Percentiles rank a stretch among this genome's conserved stretches.
phyloP scores from a whole-genome alignment of 345 rosid genomes.

The Acer yangbiense region DNA sequence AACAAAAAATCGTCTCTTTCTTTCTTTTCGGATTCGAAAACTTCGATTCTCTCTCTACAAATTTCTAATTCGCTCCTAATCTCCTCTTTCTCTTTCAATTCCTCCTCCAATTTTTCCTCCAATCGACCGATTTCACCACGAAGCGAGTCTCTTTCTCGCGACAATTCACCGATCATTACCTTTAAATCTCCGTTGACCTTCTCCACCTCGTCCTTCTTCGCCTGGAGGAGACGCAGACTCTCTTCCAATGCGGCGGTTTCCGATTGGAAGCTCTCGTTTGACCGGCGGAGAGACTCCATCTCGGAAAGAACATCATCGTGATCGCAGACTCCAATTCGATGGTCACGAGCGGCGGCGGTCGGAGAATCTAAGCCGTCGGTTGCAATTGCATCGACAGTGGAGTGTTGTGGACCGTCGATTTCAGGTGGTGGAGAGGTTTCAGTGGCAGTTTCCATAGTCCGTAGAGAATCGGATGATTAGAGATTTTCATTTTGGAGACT shows the following conservation, averaged over 20 bases:
- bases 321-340: conserved; percentile 3
- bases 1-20: conserved; percentile 28
- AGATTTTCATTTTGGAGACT: conserved; percentile 1
- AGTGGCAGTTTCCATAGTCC: conserved; percentile 48
- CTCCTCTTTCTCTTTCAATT: conserved; percentile 33
- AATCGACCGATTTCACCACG: conserved; percentile 29
- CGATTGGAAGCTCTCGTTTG: conserved; percentile 33
- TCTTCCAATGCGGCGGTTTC: conserved; percentile 39
- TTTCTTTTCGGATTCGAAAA: conserved; percentile 45
- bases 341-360: neutral
- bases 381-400: conserved; percentile 14
- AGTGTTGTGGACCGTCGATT: conserved; percentile 19
- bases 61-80: conserved; percentile 39
- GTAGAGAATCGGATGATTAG: conserved; percentile 21
- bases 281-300: conserved; percentile 40
- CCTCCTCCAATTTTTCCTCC: conserved; percentile 38
- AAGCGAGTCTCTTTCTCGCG: conserved; percentile 47
- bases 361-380: conserved; percentile 23
- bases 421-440: conserved; percentile 23
- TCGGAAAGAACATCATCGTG: conserved; percentile 35
- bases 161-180: conserved; percentile 29
- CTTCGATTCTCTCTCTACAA: conserved; percentile 33
- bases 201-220: conserved; percentile 48
- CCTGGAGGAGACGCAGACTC: conserved; percentile 25
- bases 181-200: conserved; percentile 25